These are phyloP conservation scores for Haplographium delicatum DNA, from an alignment of 495 filamentous ascomycete genomes.

Conservation along the genomic window DNA sequence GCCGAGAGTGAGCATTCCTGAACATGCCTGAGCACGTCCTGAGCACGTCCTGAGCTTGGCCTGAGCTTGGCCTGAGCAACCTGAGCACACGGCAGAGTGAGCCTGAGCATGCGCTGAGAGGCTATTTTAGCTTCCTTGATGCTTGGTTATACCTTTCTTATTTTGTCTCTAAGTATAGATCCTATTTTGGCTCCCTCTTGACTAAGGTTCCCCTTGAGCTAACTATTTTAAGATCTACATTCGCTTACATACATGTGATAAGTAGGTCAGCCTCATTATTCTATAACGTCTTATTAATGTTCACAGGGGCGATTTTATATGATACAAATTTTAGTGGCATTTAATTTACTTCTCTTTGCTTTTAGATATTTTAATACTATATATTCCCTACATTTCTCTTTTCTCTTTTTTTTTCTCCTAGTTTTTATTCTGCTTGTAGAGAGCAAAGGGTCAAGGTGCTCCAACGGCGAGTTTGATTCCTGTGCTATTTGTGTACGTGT, in stretches of 20 bases:
- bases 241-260: constrained; percentile 12
- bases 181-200: constrained; percentile 14
- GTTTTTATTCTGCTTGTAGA: constrained; percentile 9
- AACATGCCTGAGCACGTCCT: too few species aligned
- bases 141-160: constrained; percentile 12
- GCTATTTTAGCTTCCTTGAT: constrained; percentile 20
- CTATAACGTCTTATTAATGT: constrained; percentile 21
- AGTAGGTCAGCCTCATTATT: constrained; percentile 15
- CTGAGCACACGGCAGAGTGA: constrained; percentile 17
- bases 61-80: constrained; percentile 16
- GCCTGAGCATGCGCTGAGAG: constrained; percentile 17
- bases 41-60: too few species aligned
- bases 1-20: constrained; percentile 11
- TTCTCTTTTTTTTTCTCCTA: constrained; percentile 15
- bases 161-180: constrained; percentile 13
- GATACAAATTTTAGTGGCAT: constrained; percentile 16
- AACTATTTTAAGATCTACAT: constrained; percentile 10
- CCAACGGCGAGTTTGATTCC: constrained; percentile 6
- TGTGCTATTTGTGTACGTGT: background rate
- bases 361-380: constrained; percentile 19
- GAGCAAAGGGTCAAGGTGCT: constrained; percentile 11
- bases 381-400: constrained; percentile 7
- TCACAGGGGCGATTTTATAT: constrained; percentile 12
- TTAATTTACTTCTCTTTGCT: constrained; percentile 17
- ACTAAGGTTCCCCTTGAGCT: constrained; percentile 4